Percentiles rank a stretch among this genome's conserved stretches.
Evolutionary conservation across 306 rosid genomes (phyloP).

Genomic region (Castanea crenata): DNA sequence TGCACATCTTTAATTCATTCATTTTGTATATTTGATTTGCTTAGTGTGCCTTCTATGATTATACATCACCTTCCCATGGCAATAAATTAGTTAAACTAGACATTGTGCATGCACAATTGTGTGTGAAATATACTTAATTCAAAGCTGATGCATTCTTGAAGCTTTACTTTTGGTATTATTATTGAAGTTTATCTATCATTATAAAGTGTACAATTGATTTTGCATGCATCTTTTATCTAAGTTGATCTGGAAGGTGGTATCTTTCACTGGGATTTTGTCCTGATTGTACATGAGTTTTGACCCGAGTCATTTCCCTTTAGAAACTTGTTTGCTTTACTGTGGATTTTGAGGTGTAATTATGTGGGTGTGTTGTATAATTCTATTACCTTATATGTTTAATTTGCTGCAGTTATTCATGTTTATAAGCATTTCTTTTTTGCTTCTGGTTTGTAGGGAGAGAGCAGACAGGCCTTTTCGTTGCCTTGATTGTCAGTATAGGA

Average conservation of each 20-base stretch:
- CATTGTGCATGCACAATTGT: neutral
- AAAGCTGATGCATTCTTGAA: neutral
- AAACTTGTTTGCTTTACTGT: neutral
- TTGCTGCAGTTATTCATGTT: slow-evolving; percentile 17
- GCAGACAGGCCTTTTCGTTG: slow-evolving; percentile 96
- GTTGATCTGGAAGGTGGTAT: neutral
- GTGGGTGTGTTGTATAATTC: neutral
- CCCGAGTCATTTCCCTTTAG: neutral
- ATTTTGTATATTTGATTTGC: neutral
- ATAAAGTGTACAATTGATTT: neutral
- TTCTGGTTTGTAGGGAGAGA: slow-evolving; percentile 77
- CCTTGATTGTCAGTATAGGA: slow-evolving; percentile 96
- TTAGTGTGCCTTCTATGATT: neutral
- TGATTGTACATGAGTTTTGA: neutral
- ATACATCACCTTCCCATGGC: neutral
- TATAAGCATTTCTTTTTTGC: slow-evolving; percentile 18
- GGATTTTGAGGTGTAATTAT: neutral
- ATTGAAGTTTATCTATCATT: too few relatives aligned
- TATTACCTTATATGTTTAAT: neutral
- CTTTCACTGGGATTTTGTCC: neutral
- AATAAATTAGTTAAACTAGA: neutral
- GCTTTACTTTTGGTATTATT: neutral
- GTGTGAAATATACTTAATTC: neutral
- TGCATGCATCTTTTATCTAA: neutral
- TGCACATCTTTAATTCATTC: neutral